phyloP scores from a whole-genome alignment of 805 yeast genomes.

The Torulaspora gathmanii region DNA sequence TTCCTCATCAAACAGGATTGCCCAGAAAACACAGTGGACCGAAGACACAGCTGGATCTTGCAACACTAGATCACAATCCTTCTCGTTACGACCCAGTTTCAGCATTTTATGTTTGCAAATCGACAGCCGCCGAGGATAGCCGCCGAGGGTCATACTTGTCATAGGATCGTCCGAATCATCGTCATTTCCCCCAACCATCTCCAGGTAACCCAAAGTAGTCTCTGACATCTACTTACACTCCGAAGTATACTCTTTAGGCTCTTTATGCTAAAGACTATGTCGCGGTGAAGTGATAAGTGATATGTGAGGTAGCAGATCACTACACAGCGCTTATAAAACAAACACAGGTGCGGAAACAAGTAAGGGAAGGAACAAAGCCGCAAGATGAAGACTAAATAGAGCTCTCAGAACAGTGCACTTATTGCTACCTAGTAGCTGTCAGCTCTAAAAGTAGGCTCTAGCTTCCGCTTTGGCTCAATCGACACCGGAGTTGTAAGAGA shows the following conservation, averaged over 20 bases:
- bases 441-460: too few species aligned
- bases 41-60: slow-evolving; percentile 41
- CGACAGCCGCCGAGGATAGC: slow-evolving; percentile 10
- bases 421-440: too few species aligned
- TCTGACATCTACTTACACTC: slow-evolving; percentile 1
- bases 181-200: slow-evolving; percentile 12
- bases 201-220: slow-evolving; percentile 21
- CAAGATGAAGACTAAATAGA: too few species aligned
- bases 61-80: slow-evolving; percentile 35
- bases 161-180: slow-evolving; percentile 2
- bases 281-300: not conserved
- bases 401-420: too few species aligned
- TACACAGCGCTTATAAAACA: too few species aligned
- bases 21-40: slow-evolving; percentile 48
- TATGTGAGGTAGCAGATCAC: too few species aligned
- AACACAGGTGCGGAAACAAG: too few species aligned
- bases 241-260: not conserved
- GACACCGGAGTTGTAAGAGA: too few species aligned
- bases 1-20: slow-evolving; percentile 45
- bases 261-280: not conserved
- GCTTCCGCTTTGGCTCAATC: too few species aligned
- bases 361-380: too few species aligned
- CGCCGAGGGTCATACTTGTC: slow-evolving; percentile 8
- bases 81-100: slow-evolving; percentile 42
- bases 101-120: slow-evolving; percentile 35